Evolutionary conservation across 352 stramenopile species (phyloP), one percentile per base, ranked within the genome.

Genomic region (Globisporangium paroecandrum): DNA sequence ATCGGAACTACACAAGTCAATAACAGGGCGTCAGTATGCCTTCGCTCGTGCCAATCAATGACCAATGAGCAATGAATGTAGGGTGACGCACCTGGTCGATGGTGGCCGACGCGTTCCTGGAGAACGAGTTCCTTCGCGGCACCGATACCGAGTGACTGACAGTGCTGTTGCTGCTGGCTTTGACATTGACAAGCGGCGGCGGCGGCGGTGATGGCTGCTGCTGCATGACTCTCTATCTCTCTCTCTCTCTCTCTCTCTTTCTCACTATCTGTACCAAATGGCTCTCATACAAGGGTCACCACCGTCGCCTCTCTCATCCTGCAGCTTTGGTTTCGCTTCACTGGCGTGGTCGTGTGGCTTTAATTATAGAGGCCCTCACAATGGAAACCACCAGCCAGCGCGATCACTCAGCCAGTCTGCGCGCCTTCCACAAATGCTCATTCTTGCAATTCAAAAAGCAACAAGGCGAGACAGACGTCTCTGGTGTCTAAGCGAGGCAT

Each of bases 41-140:
- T 41, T 24, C 34, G 12, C 0, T 41, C 12, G 34, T 13, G 10
- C 3, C 38, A 58, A 53, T 20, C 56, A 65, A 29, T 24, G 43
- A 34, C 5, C 2, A 49, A 7, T 29, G 47, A 32, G 43, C 22
- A 3, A 58, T 12, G 38, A 13, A 46, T 46, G 38, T 1, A 27
- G 38, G 24, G n/a, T n/a, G 5, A 7, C 55, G n/a, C 64, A 79
- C 75, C 73, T 79, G 70, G 20, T 71, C 68, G 53, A 82, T 79
- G 15, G 68, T 61, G 12, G 65, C 66, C 1, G 70, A 66, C 15
- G 51, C 46, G 3, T 73, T 73, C n/a, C 70, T 57, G 1, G 73
- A 77, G 60, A 82, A 82, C 53, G 73, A 82, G 47, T 76, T 79
- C 25, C 75, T 69, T 2, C 75, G 70, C 22, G 64, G 58, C 8